A percentile compares a stretch with the other conserved stretches of the same genome.
Evolutionary conservation across 2,329 filamentous ascomycete genomes (phyloP).

Genomic region (Byssoonygena ceratinophila): DNA sequence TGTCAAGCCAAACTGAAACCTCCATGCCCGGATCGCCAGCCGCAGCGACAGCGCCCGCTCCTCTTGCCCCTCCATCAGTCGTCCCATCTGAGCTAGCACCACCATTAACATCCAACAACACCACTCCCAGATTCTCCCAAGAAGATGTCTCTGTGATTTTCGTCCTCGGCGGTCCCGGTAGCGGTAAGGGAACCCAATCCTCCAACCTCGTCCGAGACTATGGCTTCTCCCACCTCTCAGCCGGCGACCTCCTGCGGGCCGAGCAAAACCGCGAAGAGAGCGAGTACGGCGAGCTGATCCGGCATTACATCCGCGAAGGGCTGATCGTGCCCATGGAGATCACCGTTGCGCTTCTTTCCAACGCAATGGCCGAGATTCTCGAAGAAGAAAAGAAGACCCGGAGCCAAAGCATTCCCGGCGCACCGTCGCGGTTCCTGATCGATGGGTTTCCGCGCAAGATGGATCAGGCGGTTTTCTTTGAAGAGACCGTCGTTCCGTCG

Average conservation of each 20-base stretch:
- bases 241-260: conserved; percentile 83
- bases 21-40: too few relatives aligned
- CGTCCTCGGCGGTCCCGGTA: conserved; percentile 88
- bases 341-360: conserved; percentile 84
- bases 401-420: conserved; percentile 18
- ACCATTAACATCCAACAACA: conserved; percentile 44
- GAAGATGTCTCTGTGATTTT: conserved; percentile 85
- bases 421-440: conserved; percentile 61
- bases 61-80: conserved; percentile 19
- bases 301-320: conserved; percentile 84
- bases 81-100: conserved; percentile 29
- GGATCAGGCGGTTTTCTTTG: conserved; percentile 91
- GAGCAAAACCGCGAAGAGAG: conserved; percentile 81
- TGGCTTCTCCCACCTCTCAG: conserved; percentile 84
- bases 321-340: conserved; percentile 98
- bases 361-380: conserved; percentile 71
- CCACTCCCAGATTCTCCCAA: conserved; percentile 61
- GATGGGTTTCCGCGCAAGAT: conserved; percentile 90
- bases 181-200: conserved; percentile 95
- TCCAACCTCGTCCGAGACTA: conserved; percentile 75
- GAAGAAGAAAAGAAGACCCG: conserved; percentile 34
- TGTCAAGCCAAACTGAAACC: conserved; percentile 11
- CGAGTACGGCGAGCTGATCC: conserved; percentile 87
- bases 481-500: conserved; percentile 73
- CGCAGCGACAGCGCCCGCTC: conserved; percentile 16